Percentiles rank a stretch among this genome's conserved stretches.
These are phyloP conservation scores for Exsudoporus frostii DNA, from an alignment of 768 basidiomycete species.

Conservation along the genomic window DNA sequence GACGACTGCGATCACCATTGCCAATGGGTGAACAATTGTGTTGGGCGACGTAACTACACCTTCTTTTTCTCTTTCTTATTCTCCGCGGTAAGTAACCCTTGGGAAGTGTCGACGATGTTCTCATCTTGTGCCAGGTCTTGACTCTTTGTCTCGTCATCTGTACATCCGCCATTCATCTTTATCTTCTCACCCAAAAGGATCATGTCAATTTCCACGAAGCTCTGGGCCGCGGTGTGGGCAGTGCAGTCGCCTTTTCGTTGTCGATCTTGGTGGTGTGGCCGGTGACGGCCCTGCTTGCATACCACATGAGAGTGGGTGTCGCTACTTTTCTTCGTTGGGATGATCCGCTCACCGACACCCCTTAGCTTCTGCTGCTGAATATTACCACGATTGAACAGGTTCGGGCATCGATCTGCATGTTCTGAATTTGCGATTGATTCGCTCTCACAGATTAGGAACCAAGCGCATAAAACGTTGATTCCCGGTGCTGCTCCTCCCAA, in stretches of 20 bases:
- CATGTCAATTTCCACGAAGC: constrained; percentile 47
- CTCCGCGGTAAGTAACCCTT: constrained; percentile 54
- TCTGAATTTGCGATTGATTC: constrained; percentile 5
- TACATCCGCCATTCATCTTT: constrained; percentile 82
- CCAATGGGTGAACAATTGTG: constrained; percentile 92
- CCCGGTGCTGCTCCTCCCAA: constrained; percentile 70
- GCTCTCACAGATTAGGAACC: constrained; percentile 68
- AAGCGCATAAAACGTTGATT: constrained; percentile 70
- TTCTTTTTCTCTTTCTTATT: constrained; percentile 87
- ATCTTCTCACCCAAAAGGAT: constrained; percentile 55
- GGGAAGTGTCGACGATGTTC: neutral
- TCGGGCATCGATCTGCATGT: constrained; percentile 28
- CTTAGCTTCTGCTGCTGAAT: constrained; percentile 76
- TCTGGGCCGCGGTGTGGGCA: constrained; percentile 57
- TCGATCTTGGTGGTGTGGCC: constrained; percentile 79
- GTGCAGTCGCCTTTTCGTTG: constrained; percentile 75
- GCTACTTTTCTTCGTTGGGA: neutral
- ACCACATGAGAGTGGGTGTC: constrained; percentile 78
- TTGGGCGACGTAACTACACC: constrained; percentile 93
- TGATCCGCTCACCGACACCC: constrained; percentile 1
- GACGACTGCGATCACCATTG: constrained; percentile 94
- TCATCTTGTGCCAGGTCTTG: constrained; percentile 48
- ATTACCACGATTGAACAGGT: constrained; percentile 97
- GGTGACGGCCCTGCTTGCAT: constrained; percentile 70
- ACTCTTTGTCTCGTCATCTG: constrained; percentile 73